phyloP scores from a whole-genome alignment of 139 green algal genomes.

The Chlorella vulgaris region DNA sequence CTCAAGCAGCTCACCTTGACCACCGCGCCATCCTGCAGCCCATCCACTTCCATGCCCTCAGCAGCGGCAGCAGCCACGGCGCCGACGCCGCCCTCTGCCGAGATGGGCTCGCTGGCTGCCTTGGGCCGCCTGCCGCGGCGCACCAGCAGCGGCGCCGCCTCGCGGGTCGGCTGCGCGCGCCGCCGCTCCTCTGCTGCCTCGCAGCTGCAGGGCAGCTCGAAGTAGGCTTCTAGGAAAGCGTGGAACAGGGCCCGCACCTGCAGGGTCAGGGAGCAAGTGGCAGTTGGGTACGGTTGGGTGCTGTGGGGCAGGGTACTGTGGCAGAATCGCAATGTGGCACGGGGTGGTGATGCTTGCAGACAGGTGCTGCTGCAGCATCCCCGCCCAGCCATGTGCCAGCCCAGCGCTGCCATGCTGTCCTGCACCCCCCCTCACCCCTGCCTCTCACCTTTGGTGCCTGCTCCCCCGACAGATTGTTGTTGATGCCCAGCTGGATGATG shows the following conservation, averaged over 20 bases:
- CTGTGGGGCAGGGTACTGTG: too few relatives aligned
- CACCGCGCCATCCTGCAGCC: slow-evolving; percentile 13
- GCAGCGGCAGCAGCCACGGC: background rate
- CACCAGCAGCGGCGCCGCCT: slow-evolving; percentile 21
- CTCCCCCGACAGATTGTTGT: slow-evolving; percentile 36
- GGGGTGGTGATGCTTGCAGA: too few relatives aligned
- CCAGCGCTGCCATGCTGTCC: too few relatives aligned
- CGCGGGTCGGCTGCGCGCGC: slow-evolving; percentile 22
- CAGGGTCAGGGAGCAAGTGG: background rate
- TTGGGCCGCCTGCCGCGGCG: slow-evolving; percentile 15
- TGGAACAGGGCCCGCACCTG: slow-evolving; percentile 47
- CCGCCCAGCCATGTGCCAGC: too few relatives aligned
- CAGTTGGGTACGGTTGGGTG: too few relatives aligned
- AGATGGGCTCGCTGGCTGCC: slow-evolving; percentile 28
- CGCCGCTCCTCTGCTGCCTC: slow-evolving; percentile 42
- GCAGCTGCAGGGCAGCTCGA: slow-evolving; percentile 68
- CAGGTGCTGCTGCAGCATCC: too few relatives aligned
- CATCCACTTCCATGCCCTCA: slow-evolving; percentile 32
- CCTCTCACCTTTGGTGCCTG: slow-evolving; percentile 31
- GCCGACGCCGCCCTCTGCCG: too few relatives aligned
- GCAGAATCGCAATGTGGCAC: too few relatives aligned
- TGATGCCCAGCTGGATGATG: slow-evolving; percentile 49
- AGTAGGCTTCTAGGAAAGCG: slow-evolving; percentile 87
- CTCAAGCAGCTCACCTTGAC: slow-evolving; percentile 1
- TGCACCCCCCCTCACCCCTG: too few relatives aligned